Evolutionary conservation across 306 rosid species (phyloP).

Genomic region (Trichosanthes cucumerina): DNA sequence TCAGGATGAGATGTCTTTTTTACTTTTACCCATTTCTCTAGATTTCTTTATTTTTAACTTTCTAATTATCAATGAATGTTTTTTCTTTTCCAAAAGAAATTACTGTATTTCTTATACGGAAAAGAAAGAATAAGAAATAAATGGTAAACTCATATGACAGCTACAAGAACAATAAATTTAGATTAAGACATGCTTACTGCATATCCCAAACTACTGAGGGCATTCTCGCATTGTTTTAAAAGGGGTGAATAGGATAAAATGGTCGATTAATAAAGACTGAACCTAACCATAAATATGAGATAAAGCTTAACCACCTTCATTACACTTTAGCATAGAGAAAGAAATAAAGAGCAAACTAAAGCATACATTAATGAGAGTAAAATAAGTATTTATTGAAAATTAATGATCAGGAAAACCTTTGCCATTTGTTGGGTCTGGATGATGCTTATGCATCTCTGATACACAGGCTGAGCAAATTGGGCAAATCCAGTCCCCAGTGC

Average conservation of each 20-base stretch:
- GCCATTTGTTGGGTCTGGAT: conserved; percentile 85
- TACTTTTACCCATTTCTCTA: background rate
- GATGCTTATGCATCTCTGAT: conserved; percentile 91
- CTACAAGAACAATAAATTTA: background rate
- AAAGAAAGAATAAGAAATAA: background rate
- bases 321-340: background rate
- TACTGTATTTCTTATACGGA: background rate
- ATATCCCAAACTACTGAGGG: background rate
- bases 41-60: background rate
- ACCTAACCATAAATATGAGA: background rate
- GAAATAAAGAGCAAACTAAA: background rate
- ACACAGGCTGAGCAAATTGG: conserved; percentile 89
- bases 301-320: background rate
- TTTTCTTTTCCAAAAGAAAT: background rate
- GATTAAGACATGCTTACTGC: background rate
- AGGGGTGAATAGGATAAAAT: background rate
- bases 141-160: background rate
- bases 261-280: background rate
- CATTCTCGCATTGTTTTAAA: background rate
- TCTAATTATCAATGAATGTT: background rate
- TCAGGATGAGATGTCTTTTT: background rate
- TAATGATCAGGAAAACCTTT: conserved; percentile 43
- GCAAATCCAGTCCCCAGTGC: conserved; percentile 91
- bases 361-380: background rate
- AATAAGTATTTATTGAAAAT: background rate